These are phyloP conservation scores for Leptographium procerum DNA, from an alignment of 2,329 filamentous ascomycete species.

Conservation along the genomic window DNA sequence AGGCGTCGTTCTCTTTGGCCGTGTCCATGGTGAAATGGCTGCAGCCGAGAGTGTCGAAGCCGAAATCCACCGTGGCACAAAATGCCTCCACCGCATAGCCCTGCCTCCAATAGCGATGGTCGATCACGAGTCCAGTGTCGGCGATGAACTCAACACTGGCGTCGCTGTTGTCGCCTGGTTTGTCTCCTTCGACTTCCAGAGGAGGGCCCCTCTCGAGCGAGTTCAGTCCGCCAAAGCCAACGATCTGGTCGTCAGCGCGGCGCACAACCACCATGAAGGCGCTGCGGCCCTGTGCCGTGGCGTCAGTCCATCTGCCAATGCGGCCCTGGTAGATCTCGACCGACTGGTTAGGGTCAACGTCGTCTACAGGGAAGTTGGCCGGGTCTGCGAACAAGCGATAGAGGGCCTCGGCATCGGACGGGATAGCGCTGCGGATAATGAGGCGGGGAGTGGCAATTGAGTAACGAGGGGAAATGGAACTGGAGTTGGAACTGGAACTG, in stretches of 20 bases:
- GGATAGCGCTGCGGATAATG: background rate
- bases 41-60: background rate
- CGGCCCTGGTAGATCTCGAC: background rate
- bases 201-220: background rate
- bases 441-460: background rate
- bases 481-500: too few species aligned
- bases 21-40: background rate
- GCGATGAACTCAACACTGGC: background rate
- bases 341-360: background rate
- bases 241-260: background rate
- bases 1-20: background rate
- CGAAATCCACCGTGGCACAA: background rate
- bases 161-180: too few species aligned
- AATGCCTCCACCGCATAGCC: background rate
- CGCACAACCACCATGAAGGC: background rate
- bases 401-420: background rate
- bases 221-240: slow-evolving; percentile 1
- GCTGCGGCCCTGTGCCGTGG: background rate
- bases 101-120: slow-evolving; percentile 2
- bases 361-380: background rate
- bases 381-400: background rate
- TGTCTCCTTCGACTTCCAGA: background rate
- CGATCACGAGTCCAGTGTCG: slow-evolving; percentile 1
- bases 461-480: background rate
- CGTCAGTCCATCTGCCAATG: background rate